Evolutionary conservation across 129 eudicot species (phyloP).

Genomic region (Flaveria brownii): DNA sequence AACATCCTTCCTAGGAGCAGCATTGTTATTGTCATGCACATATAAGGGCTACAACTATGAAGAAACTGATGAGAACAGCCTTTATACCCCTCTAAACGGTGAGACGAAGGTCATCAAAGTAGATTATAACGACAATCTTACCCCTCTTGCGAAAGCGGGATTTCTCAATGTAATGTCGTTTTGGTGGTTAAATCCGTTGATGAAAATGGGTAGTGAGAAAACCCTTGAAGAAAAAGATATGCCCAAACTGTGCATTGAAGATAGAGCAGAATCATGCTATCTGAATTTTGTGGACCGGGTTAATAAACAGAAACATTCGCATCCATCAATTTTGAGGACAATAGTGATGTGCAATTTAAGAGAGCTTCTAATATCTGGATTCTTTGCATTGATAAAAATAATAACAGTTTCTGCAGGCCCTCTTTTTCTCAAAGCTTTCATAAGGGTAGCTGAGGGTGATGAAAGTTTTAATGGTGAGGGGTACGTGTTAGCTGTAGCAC

Average conservation of each 20-base stretch:
- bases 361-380: constrained; percentile 74
- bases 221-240: constrained; percentile 82
- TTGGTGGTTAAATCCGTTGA: constrained; percentile 89
- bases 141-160: constrained; percentile 70
- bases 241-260: constrained; percentile 64
- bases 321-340: constrained; percentile 71
- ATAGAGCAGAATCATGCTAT: constrained; percentile 81
- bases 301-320: constrained; percentile 46
- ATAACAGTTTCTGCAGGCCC: constrained; percentile 85
- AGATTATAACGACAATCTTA: constrained; percentile 35
- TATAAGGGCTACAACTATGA: constrained; percentile 58
- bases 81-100: constrained; percentile 56
- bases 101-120: constrained; percentile 34
- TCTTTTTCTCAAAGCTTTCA: constrained; percentile 84
- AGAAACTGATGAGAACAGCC: constrained; percentile 36
- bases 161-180: constrained; percentile 65
- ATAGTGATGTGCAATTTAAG: constrained; percentile 64
- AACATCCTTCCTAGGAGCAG: constrained; percentile 62
- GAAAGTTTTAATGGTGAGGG: constrained; percentile 67
- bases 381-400: constrained; percentile 76
- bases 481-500: constrained; percentile 55
- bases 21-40: constrained; percentile 63
- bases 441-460: constrained; percentile 79
- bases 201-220: constrained; percentile 71
- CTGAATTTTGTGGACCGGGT: constrained; percentile 43